Base-by-base conservation (phyloP, 371 early-diverging fungal genomes). In the Saksenaea oblongispora region DNA sequence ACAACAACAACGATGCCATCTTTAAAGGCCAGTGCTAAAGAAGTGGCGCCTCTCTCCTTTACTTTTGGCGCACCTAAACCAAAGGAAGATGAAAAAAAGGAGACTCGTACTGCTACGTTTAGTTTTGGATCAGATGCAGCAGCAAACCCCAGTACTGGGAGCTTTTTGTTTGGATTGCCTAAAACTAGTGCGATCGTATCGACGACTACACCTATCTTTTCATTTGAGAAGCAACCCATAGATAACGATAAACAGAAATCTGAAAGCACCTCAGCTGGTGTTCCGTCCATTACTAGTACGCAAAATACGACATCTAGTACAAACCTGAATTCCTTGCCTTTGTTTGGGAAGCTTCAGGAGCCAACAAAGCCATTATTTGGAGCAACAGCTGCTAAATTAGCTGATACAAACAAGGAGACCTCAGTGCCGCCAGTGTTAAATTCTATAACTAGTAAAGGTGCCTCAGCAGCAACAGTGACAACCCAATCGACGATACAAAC, bases 361-460 rank as follows among this genome's bases (percentile, higher is more conserved):
- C 3, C 22, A n/a, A 47, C n/a, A 47, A 22, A 47, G 22, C 3
- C 22, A n/a, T 18, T 18, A 47, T 22, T 22, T 18, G 24, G 10
- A 22, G 22, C 24, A n/a, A 22, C 18, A 26, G 51, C n/a, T n/a
- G n/a, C n/a, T n/a, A n/a, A n/a, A n/a, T n/a, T n/a, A n/a, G n/a
- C n/a, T n/a, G n/a, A n/a, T n/a, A 22, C 51, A 22, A 7, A 10
- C n/a, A 22, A 0, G 3, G n/a, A 10, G 24, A 22, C 51, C 8
- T 18, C n/a, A 34, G 17, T 31, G 18, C 3, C 31, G 11, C 35
- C 65, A 18, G 47, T 44, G 47, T 65, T 65, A 54, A 59, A 28
- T 65, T 59, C 28, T 54, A 27, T 28, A 24, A 41, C 34, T 35
- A 17, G 31, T 9, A 60, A 15, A 22, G 34, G 28, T 51, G 53